phyloP scores from a whole-genome alignment of 371 early-diverging fungal species.

The Mucor racemosus region DNA sequence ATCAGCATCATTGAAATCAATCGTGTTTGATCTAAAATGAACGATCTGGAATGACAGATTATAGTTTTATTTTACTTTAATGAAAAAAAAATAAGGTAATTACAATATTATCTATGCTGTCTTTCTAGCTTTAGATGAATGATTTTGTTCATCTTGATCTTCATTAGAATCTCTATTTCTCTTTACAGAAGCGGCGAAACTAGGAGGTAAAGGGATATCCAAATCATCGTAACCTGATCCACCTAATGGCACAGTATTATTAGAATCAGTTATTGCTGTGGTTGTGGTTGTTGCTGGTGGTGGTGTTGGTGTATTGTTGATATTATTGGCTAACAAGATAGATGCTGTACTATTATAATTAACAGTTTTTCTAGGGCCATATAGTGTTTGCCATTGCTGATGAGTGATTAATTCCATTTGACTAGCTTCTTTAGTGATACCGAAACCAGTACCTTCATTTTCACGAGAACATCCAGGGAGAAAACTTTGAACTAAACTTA shows the following conservation, averaged over 20 bases:
- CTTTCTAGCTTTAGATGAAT: not conserved
- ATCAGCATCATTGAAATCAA: too few species aligned
- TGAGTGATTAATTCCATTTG: slow-evolving; percentile 37
- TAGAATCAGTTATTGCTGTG: not conserved
- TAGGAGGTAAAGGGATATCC: slow-evolving; percentile 24
- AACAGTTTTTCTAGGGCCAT: slow-evolving; percentile 21
- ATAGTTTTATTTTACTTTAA: too few species aligned
- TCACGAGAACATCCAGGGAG: slow-evolving; percentile 32
- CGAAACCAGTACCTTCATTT: slow-evolving; percentile 24
- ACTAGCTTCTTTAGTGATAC: slow-evolving; percentile 43
- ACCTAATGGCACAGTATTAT: slow-evolving; percentile 17
- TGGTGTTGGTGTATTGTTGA: not conserved
- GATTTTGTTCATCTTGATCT: not conserved
- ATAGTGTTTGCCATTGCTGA: slow-evolving; percentile 29
- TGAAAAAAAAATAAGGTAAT: too few species aligned
- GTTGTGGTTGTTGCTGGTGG: not conserved
- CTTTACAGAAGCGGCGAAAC: slow-evolving; percentile 17
- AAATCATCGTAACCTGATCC: slow-evolving; percentile 29
- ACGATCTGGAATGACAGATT: too few species aligned
- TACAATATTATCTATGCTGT: not conserved
- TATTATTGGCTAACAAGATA: slow-evolving; percentile 2
- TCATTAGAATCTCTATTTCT: slow-evolving; percentile 10
- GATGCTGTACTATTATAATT: slow-evolving; percentile 22
- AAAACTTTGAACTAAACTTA: slow-evolving; percentile 28
- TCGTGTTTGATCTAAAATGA: too few species aligned